These are phyloP conservation scores for Yamadazyma mexicana DNA, from an alignment of 1,139 yeast species.

Conservation along the genomic window DNA sequence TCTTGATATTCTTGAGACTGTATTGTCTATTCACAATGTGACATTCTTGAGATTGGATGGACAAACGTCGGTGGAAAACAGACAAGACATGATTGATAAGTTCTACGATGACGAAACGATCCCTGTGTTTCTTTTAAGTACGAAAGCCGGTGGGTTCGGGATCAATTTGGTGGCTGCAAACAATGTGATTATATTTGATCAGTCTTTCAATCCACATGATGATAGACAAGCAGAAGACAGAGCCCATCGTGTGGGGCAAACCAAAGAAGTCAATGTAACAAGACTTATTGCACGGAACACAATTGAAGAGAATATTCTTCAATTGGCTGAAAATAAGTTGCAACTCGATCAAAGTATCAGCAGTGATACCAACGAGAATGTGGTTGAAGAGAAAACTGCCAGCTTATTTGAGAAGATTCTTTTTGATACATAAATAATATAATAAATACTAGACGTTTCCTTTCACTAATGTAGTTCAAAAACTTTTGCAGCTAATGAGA, in stretches of 20 bases:
- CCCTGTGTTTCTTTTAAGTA: constrained; percentile 83
- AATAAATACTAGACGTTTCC: neutral
- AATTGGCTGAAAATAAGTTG: constrained; percentile 84
- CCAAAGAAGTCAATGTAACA: constrained; percentile 78
- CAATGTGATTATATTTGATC: constrained; percentile 86
- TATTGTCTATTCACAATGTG: constrained; percentile 62
- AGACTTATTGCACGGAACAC: constrained; percentile 73
- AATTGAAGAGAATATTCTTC: constrained; percentile 85
- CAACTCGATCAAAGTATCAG: constrained; percentile 78
- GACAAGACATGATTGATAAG: constrained; percentile 89
- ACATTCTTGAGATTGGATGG: constrained; percentile 90
- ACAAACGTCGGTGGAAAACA: constrained; percentile 84
- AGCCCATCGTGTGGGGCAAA: constrained; percentile 97
- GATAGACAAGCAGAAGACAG: constrained; percentile 98
- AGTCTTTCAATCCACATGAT: constrained; percentile 96
- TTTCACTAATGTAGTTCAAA: too few relatives aligned
- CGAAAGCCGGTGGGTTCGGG: constrained; percentile 98
- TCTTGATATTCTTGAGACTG: constrained; percentile 80
- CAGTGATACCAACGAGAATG: constrained; percentile 39
- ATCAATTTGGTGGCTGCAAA: constrained; percentile 95
- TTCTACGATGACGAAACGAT: constrained; percentile 81
- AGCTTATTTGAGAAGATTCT: constrained; percentile 53
- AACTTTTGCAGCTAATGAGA: constrained; percentile 1
- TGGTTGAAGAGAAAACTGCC: constrained; percentile 54
- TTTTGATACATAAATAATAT: constrained; percentile 21